Percentiles rank a stretch among this genome's conserved stretches.
Evolutionary conservation across 768 basidiomycete species (phyloP).

Genomic region (Guyanaporus albipodus): DNA sequence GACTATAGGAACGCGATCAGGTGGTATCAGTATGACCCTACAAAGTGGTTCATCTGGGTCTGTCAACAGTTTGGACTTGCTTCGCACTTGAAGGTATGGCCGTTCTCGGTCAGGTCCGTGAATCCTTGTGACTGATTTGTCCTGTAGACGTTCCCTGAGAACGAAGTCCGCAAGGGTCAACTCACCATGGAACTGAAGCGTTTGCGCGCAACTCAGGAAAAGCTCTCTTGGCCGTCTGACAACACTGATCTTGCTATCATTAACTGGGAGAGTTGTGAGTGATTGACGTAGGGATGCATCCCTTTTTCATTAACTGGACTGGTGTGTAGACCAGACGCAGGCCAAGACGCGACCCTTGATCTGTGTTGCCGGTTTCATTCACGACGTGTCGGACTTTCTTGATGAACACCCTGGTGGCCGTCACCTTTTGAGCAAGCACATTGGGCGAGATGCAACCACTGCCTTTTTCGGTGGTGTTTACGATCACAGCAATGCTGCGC

Average conservation of each 20-base stretch:
- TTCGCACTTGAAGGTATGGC: conserved; percentile 49
- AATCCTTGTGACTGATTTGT: not conserved
- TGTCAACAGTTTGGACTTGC: conserved; percentile 48
- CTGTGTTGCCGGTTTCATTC: conserved; percentile 89
- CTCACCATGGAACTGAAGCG: conserved; percentile 93
- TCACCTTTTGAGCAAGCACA: conserved; percentile 76
- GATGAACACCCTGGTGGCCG: conserved; percentile 92
- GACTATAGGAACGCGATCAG: conserved; percentile 96
- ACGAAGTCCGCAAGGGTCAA: conserved; percentile 80
- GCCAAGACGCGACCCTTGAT: conserved; percentile 74
- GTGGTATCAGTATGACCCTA: conserved; percentile 88
- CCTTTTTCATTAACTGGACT: conserved; percentile 3
- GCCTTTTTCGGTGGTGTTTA: conserved; percentile 94
- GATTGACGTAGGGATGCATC: not conserved
- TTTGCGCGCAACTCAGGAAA: conserved; percentile 72
- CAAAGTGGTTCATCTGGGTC: conserved; percentile 80
- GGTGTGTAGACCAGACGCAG: conserved; percentile 67
- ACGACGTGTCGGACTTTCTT: conserved; percentile 79
- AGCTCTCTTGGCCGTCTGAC: conserved; percentile 74
- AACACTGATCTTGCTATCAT: conserved; percentile 75
- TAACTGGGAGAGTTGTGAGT: conserved; percentile 81
- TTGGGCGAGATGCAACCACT: conserved; percentile 88
- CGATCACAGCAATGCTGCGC: conserved; percentile 84
- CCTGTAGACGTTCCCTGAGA: conserved; percentile 53
- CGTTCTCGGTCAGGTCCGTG: not conserved